A percentile compares a stretch with the other conserved stretches of the same genome.
These are phyloP conservation scores for Phlebiopsis flavidoalba DNA, from an alignment of 768 basidiomycete genomes.

Conservation along the genomic window DNA sequence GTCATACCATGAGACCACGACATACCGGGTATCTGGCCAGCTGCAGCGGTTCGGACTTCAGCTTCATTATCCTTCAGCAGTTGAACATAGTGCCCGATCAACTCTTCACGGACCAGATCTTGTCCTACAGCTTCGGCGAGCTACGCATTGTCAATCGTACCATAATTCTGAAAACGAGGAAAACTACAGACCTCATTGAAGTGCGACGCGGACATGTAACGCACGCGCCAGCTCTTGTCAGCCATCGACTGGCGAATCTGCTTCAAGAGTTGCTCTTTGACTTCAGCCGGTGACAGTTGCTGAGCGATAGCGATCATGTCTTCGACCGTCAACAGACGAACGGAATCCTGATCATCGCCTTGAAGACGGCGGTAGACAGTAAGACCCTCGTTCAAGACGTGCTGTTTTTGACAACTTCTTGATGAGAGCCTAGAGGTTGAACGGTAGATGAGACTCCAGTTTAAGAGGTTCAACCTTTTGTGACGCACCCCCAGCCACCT, in stretches of 20 bases:
- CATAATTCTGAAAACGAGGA: neutral
- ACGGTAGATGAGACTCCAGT: conserved; percentile 8
- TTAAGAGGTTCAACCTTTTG: neutral
- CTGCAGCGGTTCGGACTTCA: conserved; percentile 93
- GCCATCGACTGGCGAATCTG: conserved; percentile 84
- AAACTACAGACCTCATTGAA: conserved; percentile 76
- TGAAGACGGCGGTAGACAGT: conserved; percentile 93
- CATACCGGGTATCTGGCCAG: conserved; percentile 94
- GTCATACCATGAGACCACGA: conserved; percentile 4
- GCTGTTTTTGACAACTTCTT: conserved; percentile 73
- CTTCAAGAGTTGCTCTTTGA: conserved; percentile 83
- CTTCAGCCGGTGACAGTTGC: conserved; percentile 80
- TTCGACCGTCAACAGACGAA: conserved; percentile 91
- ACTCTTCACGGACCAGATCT: conserved; percentile 89
- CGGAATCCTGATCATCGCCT: conserved; percentile 96
- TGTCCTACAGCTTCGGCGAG: conserved; percentile 87
- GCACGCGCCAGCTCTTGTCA: conserved; percentile 98
- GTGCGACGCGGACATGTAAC: conserved; percentile 97
- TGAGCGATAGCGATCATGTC: conserved; percentile 91
- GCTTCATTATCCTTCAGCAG: conserved; percentile 98
- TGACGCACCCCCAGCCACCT: conserved; percentile 92
- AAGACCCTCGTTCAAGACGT: conserved; percentile 82
- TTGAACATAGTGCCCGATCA: conserved; percentile 89
- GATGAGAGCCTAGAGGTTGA: conserved; percentile 63
- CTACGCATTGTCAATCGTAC: conserved; percentile 32